Evolutionary conservation across 169 alveolate genomes (phyloP).

Genomic region (Eimeria praecox): DNA sequence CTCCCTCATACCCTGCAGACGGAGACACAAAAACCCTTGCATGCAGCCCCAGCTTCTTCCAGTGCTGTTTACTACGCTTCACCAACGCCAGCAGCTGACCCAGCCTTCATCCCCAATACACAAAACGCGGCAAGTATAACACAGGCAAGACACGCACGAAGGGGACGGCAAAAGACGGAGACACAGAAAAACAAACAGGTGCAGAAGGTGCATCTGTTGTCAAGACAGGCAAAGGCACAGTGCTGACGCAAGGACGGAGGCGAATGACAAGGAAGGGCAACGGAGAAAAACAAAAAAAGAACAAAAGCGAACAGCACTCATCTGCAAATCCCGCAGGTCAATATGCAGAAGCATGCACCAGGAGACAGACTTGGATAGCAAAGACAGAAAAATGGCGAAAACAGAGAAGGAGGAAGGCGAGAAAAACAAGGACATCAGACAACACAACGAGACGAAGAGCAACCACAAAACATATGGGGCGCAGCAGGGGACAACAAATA

Average conservation of each 20-base stretch:
- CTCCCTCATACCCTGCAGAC: constrained; percentile 42
- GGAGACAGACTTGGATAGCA: not conserved
- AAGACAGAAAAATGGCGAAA: not conserved
- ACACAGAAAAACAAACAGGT: not conserved
- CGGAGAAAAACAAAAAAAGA: not conserved
- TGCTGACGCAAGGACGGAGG: not conserved
- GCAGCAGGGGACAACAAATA: not conserved
- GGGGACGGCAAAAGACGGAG: not conserved
- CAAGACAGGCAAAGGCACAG: not conserved
- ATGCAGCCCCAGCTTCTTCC: not conserved
- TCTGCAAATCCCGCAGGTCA: not conserved
- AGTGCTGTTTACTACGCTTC: not conserved
- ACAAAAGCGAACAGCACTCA: not conserved
- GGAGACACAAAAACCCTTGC: not conserved
- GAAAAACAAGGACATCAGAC: not conserved
- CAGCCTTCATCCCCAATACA: not conserved
- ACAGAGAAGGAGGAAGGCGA: not conserved
- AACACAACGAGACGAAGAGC: not conserved
- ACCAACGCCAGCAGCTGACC: not conserved
- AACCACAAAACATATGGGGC: not conserved
- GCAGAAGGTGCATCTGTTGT: not conserved
- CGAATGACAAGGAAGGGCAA: not conserved
- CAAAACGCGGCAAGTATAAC: not conserved
- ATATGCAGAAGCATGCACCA: not conserved
- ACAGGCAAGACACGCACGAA: not conserved